Base-by-base conservation (phyloP, 169 alveolate genomes). In the Sarcocystis neurona region DNA sequence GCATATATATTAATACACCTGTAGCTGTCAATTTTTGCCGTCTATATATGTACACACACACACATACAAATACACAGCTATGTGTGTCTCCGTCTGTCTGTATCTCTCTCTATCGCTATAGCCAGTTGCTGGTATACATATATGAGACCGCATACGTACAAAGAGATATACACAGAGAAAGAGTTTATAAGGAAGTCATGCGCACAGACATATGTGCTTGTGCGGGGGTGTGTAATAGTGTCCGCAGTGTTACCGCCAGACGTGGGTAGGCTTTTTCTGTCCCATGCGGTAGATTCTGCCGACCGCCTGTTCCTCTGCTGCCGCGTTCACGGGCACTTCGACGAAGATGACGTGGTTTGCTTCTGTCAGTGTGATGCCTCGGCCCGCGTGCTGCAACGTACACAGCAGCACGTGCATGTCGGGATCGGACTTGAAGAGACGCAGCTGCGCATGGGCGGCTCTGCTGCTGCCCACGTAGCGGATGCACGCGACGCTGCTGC, bases 241-340 rank as follows among this genome's bases (percentile, higher is more conserved):
- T 3, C 43, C 18, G 3, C 47, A 3, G 1, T 18, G 44, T 39
- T 46, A 90, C 90, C 90, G 48, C 95, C 95, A 93, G 32, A 93
- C 90, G 72, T 91, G 93, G 18, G 94, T 91, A 20, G 85, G 93
- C 32, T 84, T 88, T 1, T 66, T 89, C 86, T 93, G 95, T 5
- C 93, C 94, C 94, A 93, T 92, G 20, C 95, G 41, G 43, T 87
- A 86, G 56, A 93, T 88, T n/a, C 95, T 84, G 4, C 94, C 95
- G 44, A 93, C 70, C 39, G 95, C 94, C 58, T 93, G 95, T 34
- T 84, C 82, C 70, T 93, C 95, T 37, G 89, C 95, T 4, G 95
- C 92, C 34, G 68, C 56, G 75, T 86, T 82, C 2, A 93, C 56
- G 8, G 90, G 87, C 41, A 90, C 93, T 20, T 90, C 93, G 46